A percentile compares a stretch with the other conserved stretches of the same genome.
These are phyloP conservation scores for Chaetomiaceae sp. DNA, from an alignment of 2,329 filamentous ascomycete genomes.

Conservation along the genomic window DNA sequence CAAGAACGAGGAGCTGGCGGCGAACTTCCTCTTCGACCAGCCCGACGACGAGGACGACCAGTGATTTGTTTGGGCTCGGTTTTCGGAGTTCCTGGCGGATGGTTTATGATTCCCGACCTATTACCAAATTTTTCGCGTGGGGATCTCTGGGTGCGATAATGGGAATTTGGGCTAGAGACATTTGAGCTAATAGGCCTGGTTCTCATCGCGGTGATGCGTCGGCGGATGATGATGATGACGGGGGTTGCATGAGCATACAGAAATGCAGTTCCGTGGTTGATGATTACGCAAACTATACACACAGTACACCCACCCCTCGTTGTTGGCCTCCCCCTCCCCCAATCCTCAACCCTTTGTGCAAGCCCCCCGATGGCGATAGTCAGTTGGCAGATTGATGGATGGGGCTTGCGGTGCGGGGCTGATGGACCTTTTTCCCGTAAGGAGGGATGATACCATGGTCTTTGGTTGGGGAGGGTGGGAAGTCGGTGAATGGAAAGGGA, in stretches of 20 bases:
- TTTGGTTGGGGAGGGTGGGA: too few species aligned
- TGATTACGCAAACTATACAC: background rate
- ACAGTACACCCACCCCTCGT: too few species aligned
- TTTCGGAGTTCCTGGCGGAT: conserved; percentile 2
- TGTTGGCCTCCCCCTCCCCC: background rate
- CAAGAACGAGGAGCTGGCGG: conserved; percentile 97
- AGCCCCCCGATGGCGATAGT: too few species aligned
- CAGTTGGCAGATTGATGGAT: conserved; percentile 4
- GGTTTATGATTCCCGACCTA: background rate
- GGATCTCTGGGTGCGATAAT: conserved; percentile 7
- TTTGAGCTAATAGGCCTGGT: background rate
- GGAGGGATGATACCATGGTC: too few species aligned
- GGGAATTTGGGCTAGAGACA: background rate
- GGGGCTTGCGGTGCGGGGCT: too few species aligned
- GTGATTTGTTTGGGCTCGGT: conserved; percentile 1
- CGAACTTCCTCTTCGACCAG: conserved; percentile 97
- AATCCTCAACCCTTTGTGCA: background rate
- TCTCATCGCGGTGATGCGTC: background rate
- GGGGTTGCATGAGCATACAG: background rate
- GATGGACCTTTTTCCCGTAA: too few species aligned
- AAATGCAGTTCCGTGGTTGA: background rate
- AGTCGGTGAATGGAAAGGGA: too few species aligned
- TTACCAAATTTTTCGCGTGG: background rate
- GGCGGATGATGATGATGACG: too few species aligned
- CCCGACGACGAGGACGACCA: conserved; percentile 69